Percentiles rank a stretch among this genome's conserved stretches.
These are phyloP conservation scores for Auricularia sp. DNA, from an alignment of 768 basidiomycete genomes.

Conservation along the genomic window DNA sequence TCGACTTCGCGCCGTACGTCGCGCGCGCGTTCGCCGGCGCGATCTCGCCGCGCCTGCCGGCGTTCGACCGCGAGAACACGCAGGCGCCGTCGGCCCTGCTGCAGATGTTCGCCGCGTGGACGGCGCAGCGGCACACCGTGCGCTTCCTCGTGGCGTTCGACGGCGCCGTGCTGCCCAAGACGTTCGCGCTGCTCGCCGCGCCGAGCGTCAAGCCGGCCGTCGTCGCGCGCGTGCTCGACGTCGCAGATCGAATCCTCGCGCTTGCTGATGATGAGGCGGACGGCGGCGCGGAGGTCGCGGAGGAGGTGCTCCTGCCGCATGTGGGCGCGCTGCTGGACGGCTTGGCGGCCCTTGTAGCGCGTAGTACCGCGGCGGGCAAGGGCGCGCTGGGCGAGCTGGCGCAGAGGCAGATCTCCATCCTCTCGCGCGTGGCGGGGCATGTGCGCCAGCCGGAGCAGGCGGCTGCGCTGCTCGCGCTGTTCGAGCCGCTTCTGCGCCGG, in stretches of 20 bases:
- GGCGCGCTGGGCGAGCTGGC: slow-evolving; percentile 36
- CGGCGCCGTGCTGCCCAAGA: slow-evolving; percentile 53
- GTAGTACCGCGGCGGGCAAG: slow-evolving; percentile 39
- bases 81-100: slow-evolving; percentile 85
- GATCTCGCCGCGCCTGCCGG: slow-evolving; percentile 73
- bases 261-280: slow-evolving; percentile 40
- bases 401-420: slow-evolving; percentile 72
- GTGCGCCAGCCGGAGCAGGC: slow-evolving; percentile 65
- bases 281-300: slow-evolving; percentile 36
- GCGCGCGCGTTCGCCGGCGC: slow-evolving; percentile 52
- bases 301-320: slow-evolving; percentile 55
- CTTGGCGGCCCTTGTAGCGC: slow-evolving; percentile 58
- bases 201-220: slow-evolving; percentile 82
- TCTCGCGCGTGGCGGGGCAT: slow-evolving; percentile 72
- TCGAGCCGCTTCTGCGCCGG: slow-evolving; percentile 71
- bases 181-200: slow-evolving; percentile 74
- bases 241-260: slow-evolving; percentile 55
- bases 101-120: slow-evolving; percentile 77
- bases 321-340: slow-evolving; percentile 62
- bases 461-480: slow-evolving; percentile 55
- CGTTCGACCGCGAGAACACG: slow-evolving; percentile 74
- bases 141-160: slow-evolving; percentile 64
- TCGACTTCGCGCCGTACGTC: slow-evolving; percentile 70
- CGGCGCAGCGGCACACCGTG: slow-evolving; percentile 45
- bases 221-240: slow-evolving; percentile 71